A percentile compares a stretch with the other conserved stretches of the same genome.
Conservation (phyloP, 202 grass and related monocot genomes). For the Dendrocalamus latiflorus region DNA sequence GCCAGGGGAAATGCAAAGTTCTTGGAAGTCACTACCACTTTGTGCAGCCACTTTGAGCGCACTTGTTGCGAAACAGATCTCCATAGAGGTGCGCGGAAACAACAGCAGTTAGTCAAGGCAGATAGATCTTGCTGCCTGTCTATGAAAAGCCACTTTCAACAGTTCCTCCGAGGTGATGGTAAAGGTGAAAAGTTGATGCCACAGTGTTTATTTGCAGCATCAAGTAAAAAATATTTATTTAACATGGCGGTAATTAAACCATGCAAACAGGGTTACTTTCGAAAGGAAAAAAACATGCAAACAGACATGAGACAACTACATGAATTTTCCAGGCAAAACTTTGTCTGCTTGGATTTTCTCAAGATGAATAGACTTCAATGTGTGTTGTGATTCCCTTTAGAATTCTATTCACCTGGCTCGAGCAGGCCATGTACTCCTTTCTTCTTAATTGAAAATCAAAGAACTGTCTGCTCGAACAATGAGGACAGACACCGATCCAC, state of each 20-base stretch:
- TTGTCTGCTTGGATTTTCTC: background rate
- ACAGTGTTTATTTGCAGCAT: constrained; percentile 24
- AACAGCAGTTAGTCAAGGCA: constrained; percentile 29
- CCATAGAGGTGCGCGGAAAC: background rate
- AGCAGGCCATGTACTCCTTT: background rate
- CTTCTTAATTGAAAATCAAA: background rate
- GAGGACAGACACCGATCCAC: background rate
- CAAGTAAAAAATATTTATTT: background rate
- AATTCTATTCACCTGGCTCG: background rate
- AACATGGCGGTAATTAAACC: background rate
- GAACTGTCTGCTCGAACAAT: background rate
- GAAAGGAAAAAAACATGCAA: background rate
- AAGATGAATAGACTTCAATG: background rate
- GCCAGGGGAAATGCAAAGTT: constrained; percentile 30
- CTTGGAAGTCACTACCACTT: constrained; percentile 28
- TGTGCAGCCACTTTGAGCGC: constrained; percentile 29
- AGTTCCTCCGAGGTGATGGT: constrained; percentile 8
- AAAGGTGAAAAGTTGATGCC: background rate
- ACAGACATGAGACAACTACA: background rate
- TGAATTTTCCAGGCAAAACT: background rate
- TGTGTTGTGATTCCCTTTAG: background rate
- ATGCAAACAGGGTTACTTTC: background rate
- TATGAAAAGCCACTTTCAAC: constrained; percentile 28
- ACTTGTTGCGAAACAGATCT: constrained; percentile 34
- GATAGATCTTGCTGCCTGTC: constrained; percentile 21